These are phyloP conservation scores for Herpetomonas tarakana DNA, from an alignment of 208 protist species.

Conservation along the genomic window DNA sequence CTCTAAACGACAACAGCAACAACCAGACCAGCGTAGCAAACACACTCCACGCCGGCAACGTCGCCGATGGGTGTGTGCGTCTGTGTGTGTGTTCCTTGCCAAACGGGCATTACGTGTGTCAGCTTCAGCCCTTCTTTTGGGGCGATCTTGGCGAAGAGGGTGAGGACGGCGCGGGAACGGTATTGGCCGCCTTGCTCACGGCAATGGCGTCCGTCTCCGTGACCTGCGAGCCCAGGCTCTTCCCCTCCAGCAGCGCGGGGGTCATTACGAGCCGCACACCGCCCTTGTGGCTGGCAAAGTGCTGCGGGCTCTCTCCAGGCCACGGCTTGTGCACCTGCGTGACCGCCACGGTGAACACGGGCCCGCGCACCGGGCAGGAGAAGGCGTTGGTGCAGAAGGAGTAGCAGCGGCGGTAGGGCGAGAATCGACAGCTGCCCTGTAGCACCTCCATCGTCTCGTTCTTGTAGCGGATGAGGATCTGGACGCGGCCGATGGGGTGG, in stretches of 20 bases:
- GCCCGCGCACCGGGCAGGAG: conserved; percentile 33
- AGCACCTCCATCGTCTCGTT: conserved; percentile 61
- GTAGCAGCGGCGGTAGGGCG: conserved; percentile 46
- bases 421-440: conserved; percentile 68
- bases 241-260: conserved; percentile 49
- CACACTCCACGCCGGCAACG: no score
- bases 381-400: conserved; percentile 55
- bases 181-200: conserved; percentile 30
- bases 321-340: conserved; percentile 46
- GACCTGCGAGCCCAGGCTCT: conserved; percentile 42
- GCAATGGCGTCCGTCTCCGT: conserved; percentile 57
- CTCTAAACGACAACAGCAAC: no score
- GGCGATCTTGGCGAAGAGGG: no score
- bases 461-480: conserved; percentile 60
- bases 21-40: no score
- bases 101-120: no score
- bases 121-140: no score
- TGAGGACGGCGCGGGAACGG: neutral
- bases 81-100: no score
- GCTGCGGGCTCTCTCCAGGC: conserved; percentile 37
- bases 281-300: conserved; percentile 51
- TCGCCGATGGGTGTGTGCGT: no score
- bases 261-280: conserved; percentile 64
- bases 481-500: conserved; percentile 56
- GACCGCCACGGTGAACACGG: conserved; percentile 61